phyloP scores from a whole-genome alignment of 2,329 filamentous ascomycete species.

The Sporothrix curviconia region DNA sequence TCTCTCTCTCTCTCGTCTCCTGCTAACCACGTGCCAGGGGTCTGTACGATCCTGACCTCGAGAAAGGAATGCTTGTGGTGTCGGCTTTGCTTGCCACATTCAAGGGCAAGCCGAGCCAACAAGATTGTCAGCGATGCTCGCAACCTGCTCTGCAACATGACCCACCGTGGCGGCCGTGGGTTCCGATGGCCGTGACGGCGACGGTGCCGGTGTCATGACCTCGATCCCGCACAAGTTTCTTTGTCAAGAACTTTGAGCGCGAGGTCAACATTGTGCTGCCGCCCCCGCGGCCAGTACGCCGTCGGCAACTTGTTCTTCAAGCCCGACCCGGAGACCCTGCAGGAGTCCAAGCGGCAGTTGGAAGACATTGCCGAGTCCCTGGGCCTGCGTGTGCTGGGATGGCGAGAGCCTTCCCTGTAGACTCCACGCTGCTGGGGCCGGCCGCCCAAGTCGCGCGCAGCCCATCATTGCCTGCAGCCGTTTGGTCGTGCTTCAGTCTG shows the following conservation, averaged over 20 bases:
- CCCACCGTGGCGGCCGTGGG: constrained; percentile 97
- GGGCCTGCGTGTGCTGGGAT: constrained; percentile 85
- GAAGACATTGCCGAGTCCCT: constrained; percentile 87
- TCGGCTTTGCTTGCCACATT: constrained; percentile 98
- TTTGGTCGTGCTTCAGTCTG: constrained; percentile 83
- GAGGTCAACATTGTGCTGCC: constrained; percentile 85
- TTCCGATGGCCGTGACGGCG: constrained; percentile 94
- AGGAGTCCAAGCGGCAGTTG: constrained; percentile 86
- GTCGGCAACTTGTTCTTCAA: constrained; percentile 99
- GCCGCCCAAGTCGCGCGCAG: constrained; percentile 89
- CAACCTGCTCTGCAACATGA: constrained; percentile 98
- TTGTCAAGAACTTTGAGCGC: constrained; percentile 94
- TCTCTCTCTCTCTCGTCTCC: too few species aligned
- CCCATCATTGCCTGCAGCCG: constrained; percentile 89
- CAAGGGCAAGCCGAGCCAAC: constrained; percentile 92
- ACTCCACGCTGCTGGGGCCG: constrained; percentile 87
- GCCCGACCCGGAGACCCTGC: constrained; percentile 81
- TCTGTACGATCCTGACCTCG: constrained; percentile 89
- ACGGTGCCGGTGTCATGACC: constrained; percentile 98
- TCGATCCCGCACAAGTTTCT: constrained; percentile 98
- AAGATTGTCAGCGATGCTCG: constrained; percentile 96
- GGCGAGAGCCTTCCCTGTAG: constrained; percentile 91
- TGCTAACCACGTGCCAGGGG: constrained; percentile 43
- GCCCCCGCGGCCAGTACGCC: constrained; percentile 84
- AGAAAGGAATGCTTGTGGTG: constrained; percentile 99